Percentiles rank a stretch among this genome's conserved stretches.
These are phyloP conservation scores for Mimosa pudica DNA, from an alignment of 306 rosid species.

Conservation along the genomic window DNA sequence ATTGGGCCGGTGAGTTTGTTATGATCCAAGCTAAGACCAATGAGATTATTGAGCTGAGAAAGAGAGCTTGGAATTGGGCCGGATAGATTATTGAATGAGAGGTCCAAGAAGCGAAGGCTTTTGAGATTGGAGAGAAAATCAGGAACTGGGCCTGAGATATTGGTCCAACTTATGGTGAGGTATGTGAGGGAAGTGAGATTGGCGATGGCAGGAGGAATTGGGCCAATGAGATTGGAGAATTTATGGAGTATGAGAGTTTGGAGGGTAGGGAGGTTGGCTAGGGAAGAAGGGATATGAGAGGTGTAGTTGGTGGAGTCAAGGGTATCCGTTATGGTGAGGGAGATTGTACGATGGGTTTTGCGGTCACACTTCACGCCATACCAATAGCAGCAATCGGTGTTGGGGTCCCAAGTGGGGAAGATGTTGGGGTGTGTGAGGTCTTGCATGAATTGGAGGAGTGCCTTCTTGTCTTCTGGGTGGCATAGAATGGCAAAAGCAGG, in stretches of 20 bases:
- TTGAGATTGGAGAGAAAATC: conserved; percentile 56
- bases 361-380: conserved; percentile 49
- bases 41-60: conserved; percentile 40
- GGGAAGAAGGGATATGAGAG: conserved; percentile 63
- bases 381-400: conserved; percentile 70
- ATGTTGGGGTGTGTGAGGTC: conserved; percentile 66
- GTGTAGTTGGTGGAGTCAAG: conserved; percentile 29
- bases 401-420: conserved; percentile 61
- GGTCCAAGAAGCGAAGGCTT: conserved; percentile 50
- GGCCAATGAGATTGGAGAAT: conserved; percentile 61
- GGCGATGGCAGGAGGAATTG: conserved; percentile 57
- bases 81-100: conserved; percentile 57
- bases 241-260: conserved; percentile 57
- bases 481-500: conserved; percentile 48
- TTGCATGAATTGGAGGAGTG: conserved; percentile 55
- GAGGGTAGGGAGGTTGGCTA: conserved; percentile 60
- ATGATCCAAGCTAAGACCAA: conserved; percentile 43
- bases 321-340: conserved; percentile 44
- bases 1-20: conserved; percentile 39
- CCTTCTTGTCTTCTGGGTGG: conserved; percentile 66
- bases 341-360: conserved; percentile 57
- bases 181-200: conserved; percentile 56
- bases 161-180: conserved; percentile 52
- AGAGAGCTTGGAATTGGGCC: conserved; percentile 70
- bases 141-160: conserved; percentile 64